phyloP scores from a whole-genome alignment of 441 rosid species.

The Gossypium schwendimanii region DNA sequence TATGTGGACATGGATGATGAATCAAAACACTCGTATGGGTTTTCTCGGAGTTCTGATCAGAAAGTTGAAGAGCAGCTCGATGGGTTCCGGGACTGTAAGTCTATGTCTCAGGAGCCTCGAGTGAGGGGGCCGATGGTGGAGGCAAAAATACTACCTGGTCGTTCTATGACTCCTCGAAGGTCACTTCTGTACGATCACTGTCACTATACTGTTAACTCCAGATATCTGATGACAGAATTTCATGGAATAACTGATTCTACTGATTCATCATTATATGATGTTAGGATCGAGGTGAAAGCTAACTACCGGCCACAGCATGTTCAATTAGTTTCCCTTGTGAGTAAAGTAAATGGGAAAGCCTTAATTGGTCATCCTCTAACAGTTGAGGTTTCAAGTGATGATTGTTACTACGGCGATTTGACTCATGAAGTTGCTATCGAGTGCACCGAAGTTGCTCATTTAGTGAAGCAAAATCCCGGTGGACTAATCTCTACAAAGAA shows the following conservation, averaged over 20 bases:
- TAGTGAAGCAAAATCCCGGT: slow-evolving; percentile 24
- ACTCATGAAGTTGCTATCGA: not conserved
- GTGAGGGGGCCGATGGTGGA: slow-evolving; percentile 27
- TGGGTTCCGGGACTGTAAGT: slow-evolving; percentile 31
- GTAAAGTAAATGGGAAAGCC: slow-evolving; percentile 75
- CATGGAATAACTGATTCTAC: slow-evolving; percentile 28
- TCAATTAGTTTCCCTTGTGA: slow-evolving; percentile 81
- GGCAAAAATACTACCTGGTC: slow-evolving; percentile 19
- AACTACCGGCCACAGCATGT: slow-evolving; percentile 62
- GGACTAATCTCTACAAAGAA: slow-evolving; percentile 30
- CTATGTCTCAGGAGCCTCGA: slow-evolving; percentile 25
- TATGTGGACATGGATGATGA: slow-evolving; percentile 34
- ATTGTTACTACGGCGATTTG: slow-evolving; percentile 12
- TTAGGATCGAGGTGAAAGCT: slow-evolving; percentile 71
- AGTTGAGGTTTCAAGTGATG: slow-evolving; percentile 47
- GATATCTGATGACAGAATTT: slow-evolving; percentile 39
- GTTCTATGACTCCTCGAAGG: slow-evolving; percentile 40
- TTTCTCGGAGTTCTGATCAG: slow-evolving; percentile 24
- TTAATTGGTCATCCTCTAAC: slow-evolving; percentile 80
- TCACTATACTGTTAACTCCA: slow-evolving; percentile 40
- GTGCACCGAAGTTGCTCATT: slow-evolving; percentile 15
- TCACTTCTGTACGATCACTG: slow-evolving; percentile 52
- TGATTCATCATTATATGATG: slow-evolving; percentile 49
- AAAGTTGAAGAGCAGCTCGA: slow-evolving; percentile 29
- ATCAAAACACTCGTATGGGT: slow-evolving; percentile 29